A percentile compares a stretch with the other conserved stretches of the same genome.
phyloP scores from a whole-genome alignment of 2,329 filamentous ascomycete species.

The Cercospora nicotianae region DNA sequence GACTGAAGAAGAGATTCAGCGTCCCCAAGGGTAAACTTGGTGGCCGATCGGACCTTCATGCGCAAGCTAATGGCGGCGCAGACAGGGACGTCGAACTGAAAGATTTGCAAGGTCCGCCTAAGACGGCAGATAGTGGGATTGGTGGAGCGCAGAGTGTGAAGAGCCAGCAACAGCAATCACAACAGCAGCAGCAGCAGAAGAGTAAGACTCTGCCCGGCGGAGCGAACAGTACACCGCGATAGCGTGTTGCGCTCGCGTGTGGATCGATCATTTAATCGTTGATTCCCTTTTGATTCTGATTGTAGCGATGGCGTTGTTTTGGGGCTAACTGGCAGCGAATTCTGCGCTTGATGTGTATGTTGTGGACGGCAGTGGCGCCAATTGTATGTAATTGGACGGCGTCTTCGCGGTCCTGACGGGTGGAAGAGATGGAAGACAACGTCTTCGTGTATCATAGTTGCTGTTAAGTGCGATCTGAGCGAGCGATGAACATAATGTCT shows the following conservation, averaged over 20 bases:
- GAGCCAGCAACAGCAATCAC: not conserved
- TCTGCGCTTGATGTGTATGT: not conserved
- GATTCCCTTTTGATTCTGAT: not conserved
- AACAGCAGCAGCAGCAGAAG: constrained; percentile 6
- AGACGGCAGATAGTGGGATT: constrained; percentile 14
- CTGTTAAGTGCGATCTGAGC: not conserved
- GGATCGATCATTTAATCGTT: not conserved
- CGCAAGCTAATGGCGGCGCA: constrained; percentile 29
- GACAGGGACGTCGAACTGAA: constrained; percentile 67
- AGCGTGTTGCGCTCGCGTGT: not conserved
- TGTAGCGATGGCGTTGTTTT: not conserved
- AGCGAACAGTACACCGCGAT: constrained; percentile 17
- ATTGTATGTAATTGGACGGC: not conserved
- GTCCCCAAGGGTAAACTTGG: constrained; percentile 15
- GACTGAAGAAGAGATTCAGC: constrained; percentile 51
- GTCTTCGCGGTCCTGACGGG: not conserved
- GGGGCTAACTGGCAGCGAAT: not conserved
- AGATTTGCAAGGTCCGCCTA: constrained; percentile 33
- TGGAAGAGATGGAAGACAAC: not conserved
- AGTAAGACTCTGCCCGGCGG: constrained; percentile 12
- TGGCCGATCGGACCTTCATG: not conserved
- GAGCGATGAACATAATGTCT: not conserved
- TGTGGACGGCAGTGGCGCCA: not conserved
- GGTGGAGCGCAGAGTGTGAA: constrained; percentile 1
- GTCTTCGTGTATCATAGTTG: not conserved